Evolutionary conservation across 2,329 filamentous ascomycete genomes (phyloP).

Genomic region (Fusarium domesticum): DNA sequence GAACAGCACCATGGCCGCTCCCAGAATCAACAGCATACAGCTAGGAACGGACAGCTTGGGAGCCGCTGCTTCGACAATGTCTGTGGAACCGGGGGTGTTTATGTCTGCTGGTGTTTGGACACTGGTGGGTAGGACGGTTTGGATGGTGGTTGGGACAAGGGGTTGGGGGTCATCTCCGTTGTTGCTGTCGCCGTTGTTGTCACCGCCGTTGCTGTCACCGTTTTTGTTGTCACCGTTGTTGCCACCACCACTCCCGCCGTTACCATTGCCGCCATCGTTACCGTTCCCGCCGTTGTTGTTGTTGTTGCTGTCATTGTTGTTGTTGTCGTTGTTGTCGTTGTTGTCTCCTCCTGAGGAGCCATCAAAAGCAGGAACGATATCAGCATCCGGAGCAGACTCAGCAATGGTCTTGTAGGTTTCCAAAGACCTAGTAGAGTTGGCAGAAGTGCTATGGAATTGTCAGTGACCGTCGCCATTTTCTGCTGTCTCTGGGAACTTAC

Average conservation of each 20-base stretch:
- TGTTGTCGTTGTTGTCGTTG: constrained; percentile 22
- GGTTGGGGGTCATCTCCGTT: constrained; percentile 6
- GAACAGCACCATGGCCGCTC: constrained; percentile 43
- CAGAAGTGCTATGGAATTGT: constrained; percentile 38
- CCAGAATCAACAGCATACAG: constrained; percentile 43
- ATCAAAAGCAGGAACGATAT: constrained; percentile 24
- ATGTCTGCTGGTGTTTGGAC: constrained; percentile 18
- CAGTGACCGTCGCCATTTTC: not conserved
- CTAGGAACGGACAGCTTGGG: constrained; percentile 39
- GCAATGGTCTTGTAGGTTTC: constrained; percentile 46
- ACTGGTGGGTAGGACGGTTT: constrained; percentile 7
- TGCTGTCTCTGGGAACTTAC: constrained; percentile 42
- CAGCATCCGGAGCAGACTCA: constrained; percentile 28
- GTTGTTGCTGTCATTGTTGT: constrained; percentile 15
- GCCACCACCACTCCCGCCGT: constrained; percentile 7
- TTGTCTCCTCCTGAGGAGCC: constrained; percentile 16
- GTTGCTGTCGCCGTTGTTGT: constrained; percentile 1
- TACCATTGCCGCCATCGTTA: constrained; percentile 6
- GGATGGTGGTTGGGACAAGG: constrained; percentile 1
- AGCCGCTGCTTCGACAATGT: constrained; percentile 21
- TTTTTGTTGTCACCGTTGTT: constrained; percentile 10
- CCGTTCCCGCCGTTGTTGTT: constrained; percentile 11
- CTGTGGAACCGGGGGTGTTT: constrained; percentile 17
- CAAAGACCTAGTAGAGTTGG: constrained; percentile 53
- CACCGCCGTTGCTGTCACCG: constrained; percentile 8